Evolutionary conservation across 169 alveolate species (phyloP), one percentile per base, ranked within the genome.

Genomic region (Eimeria zaria): DNA sequence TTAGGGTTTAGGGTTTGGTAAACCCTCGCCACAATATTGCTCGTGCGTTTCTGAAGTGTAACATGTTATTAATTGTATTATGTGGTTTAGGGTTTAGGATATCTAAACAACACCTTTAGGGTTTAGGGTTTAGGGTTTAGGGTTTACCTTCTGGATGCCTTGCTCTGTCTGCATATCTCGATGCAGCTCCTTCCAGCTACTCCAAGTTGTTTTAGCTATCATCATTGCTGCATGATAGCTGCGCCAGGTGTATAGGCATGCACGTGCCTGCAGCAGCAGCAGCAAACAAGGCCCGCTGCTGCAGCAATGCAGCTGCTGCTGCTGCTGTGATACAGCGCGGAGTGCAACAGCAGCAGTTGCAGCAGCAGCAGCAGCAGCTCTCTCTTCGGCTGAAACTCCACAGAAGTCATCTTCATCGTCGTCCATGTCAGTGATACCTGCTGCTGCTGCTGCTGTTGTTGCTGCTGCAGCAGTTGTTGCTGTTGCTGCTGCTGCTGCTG

Each of bases 161-260:
- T 51, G 58, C n/a, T 81, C 55, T 6, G 89, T 27, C 53, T 73
- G 95, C 53, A 78, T 30, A 30, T 27, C 85, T 12, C 55, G 69
- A 44, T 85, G 95, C 20, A 95, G n/a, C 44, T 85, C 97, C 51
- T 93, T 95, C 97, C 97, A 96, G 7, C 89, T 96, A 27, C 69
- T 51, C 97, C 97, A 96, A 7, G 24, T 36, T 11, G 30, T 96
- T 44, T 33, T 55, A 7, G 64, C 11, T 62, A 84, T 84, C 24
- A 64, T 84, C 67, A 88, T 41, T 30, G 95, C 95, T 41, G 95
- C 51, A 11, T 67, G 62, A 84, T 46, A 60, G 84, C 85, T 30
- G 51, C 84, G 44, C 84, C 81, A n/a, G 73, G 73, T 64, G 95
- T 88, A 58, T 36, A 64, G 69, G 30, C 81, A 46, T 53, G 48